Percentiles rank a stretch among this genome's conserved stretches.
These are phyloP conservation scores for Candida tunisiensis DNA, from an alignment of 1,139 yeast species.

Conservation along the genomic window DNA sequence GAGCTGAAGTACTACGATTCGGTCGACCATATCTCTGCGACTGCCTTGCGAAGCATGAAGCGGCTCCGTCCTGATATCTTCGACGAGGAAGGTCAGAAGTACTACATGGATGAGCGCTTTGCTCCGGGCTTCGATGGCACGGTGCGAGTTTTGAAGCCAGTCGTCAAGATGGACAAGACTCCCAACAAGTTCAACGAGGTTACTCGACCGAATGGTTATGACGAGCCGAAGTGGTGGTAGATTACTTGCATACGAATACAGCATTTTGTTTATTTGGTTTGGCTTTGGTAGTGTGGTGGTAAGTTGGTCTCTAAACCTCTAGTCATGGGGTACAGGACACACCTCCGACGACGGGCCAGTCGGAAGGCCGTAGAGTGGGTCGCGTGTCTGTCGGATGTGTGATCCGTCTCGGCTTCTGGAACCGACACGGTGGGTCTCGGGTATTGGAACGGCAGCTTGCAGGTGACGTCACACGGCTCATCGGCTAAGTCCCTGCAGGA, in stretches of 20 bases:
- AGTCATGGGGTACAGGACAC: no score
- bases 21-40: slow-evolving; percentile 17
- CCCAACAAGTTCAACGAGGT: slow-evolving; percentile 14
- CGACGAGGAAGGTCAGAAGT: slow-evolving; percentile 5
- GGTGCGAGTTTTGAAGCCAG: slow-evolving; percentile 18
- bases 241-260: background rate
- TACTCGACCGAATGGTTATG: slow-evolving; percentile 18
- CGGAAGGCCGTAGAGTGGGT: no score
- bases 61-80: slow-evolving; percentile 12
- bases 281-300: no score
- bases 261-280: no score
- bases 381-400: no score
- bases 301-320: no score
- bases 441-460: no score
- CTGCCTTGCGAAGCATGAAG: slow-evolving; percentile 14
- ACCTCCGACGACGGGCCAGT: no score
- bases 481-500: no score
- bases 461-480: no score
- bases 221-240: slow-evolving; percentile 15
- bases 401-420: no score
- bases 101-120: slow-evolving; percentile 12
- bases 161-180: slow-evolving; percentile 12
- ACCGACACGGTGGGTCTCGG: no score
- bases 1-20: slow-evolving; percentile 17
- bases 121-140: slow-evolving; percentile 15